Evolutionary conservation across 179 eudicot species (phyloP).

Genomic region (Beta macrorhiza): DNA sequence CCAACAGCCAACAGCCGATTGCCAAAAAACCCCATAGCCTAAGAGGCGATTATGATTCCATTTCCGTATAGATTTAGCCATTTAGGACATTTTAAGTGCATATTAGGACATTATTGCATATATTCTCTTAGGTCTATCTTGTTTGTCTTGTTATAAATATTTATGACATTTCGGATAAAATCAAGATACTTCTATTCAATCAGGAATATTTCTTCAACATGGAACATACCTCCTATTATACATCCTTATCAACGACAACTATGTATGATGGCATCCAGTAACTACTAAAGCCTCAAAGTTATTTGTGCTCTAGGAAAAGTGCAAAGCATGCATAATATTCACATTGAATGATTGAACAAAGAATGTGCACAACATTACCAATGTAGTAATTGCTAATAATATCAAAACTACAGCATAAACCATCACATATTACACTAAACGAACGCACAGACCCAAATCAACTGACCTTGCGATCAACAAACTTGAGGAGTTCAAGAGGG

Average conservation of each 20-base stretch:
- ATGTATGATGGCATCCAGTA: neutral
- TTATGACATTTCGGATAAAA: no score
- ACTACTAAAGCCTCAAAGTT: neutral
- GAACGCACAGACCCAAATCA: neutral
- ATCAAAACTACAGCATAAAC: neutral
- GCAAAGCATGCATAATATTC: neutral
- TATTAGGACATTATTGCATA: no score
- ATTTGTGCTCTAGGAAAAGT: neutral
- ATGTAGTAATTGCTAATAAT: neutral
- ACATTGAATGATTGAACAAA: neutral
- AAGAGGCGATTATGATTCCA: no score
- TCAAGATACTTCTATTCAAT: no score
- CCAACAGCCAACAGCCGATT: no score
- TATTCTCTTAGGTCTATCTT: no score
- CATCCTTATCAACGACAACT: neutral
- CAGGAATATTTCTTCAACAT: neutral
- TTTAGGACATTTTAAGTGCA: no score
- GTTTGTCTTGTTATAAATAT: no score
- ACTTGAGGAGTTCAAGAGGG: conserved; percentile 78
- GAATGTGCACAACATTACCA: neutral
- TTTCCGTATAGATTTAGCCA: no score
- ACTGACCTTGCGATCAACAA: conserved; percentile 87
- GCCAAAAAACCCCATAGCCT: no score
- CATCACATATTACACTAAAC: neutral
- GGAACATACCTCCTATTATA: neutral